Percentiles rank a stretch among this genome's conserved stretches.
Conservation (phyloP, 2,329 filamentous ascomycete genomes). For the Mycogone perniciosa region DNA sequence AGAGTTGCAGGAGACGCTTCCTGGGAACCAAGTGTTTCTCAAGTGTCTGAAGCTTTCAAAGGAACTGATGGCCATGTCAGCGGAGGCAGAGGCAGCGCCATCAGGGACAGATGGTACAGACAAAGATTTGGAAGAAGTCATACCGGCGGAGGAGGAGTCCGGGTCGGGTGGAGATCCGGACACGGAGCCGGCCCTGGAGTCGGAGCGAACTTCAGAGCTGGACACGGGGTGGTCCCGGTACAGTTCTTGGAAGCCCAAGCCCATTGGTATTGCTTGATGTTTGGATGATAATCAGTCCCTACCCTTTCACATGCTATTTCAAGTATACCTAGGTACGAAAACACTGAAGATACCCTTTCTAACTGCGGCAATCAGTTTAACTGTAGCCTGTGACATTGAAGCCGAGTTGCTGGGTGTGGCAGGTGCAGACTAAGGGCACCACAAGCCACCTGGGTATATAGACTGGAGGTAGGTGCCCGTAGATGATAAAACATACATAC, state of each 20-base stretch:
- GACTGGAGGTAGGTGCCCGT: no score
- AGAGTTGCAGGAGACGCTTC: slow-evolving; percentile 33
- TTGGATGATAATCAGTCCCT: not conserved
- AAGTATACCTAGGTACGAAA: no score
- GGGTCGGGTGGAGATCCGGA: not conserved
- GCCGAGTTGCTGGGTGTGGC: no score
- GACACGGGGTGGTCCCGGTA: slow-evolving; percentile 41
- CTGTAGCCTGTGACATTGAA: no score
- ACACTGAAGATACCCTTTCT: no score
- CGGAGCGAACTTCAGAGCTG: slow-evolving; percentile 11
- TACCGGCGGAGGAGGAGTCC: not conserved
- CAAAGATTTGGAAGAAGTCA: slow-evolving; percentile 9
- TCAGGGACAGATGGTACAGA: slow-evolving; percentile 13
- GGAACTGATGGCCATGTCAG: slow-evolving; percentile 27
- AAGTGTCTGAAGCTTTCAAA: slow-evolving; percentile 39
- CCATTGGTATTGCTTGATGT: slow-evolving; percentile 48
- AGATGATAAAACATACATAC: no score
- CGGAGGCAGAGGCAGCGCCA: slow-evolving; percentile 2
- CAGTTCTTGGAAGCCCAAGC: slow-evolving; percentile 49
- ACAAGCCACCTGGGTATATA: no score
- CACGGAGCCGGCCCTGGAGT: not conserved
- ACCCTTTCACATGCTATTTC: no score
- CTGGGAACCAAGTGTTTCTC: slow-evolving; percentile 38
- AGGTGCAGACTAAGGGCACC: no score
- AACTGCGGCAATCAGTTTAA: no score